phyloP scores from a whole-genome alignment of 2,329 filamentous ascomycete species.

The Aspergillus pseudoviridinutans region DNA sequence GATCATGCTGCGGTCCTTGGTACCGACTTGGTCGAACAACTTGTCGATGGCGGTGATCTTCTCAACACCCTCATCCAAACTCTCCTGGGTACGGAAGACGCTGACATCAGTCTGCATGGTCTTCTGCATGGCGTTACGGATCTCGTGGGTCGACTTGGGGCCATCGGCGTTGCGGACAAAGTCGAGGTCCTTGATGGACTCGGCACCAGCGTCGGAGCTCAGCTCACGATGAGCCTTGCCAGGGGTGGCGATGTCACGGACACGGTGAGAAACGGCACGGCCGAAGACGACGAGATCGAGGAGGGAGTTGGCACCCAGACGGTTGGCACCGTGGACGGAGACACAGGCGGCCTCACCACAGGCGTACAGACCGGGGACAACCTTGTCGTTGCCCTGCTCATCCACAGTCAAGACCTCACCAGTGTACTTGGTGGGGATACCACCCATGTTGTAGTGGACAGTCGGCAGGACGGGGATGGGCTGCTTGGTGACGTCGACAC shows the following conservation, averaged over 20 bases:
- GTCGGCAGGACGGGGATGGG: constrained; percentile 95
- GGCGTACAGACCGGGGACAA: constrained; percentile 91
- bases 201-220: constrained; percentile 79
- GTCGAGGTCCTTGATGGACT: constrained; percentile 83
- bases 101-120: constrained; percentile 96
- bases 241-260: constrained; percentile 88
- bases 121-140: constrained; percentile 93
- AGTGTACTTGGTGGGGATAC: constrained; percentile 96
- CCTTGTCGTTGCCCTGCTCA: constrained; percentile 79
- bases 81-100: constrained; percentile 93
- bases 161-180: constrained; percentile 78
- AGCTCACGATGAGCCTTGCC: constrained; percentile 75
- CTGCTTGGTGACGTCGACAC: constrained; percentile 95
- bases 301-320: constrained; percentile 95
- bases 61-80: constrained; percentile 85
- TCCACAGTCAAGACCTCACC: constrained; percentile 92
- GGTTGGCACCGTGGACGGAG: constrained; percentile 96
- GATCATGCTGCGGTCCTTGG: constrained; percentile 99
- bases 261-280: constrained; percentile 93
- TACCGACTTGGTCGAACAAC: constrained; percentile 77
- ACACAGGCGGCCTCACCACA: constrained; percentile 97
- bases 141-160: constrained; percentile 80
- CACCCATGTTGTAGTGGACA: constrained; percentile 99
- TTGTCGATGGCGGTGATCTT: constrained; percentile 83
- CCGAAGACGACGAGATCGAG: constrained; percentile 97